Percentiles rank a stretch among this genome's conserved stretches.
Conservation (phyloP, 2,329 filamentous ascomycete species). For the Fusarium guadeloupense region DNA sequence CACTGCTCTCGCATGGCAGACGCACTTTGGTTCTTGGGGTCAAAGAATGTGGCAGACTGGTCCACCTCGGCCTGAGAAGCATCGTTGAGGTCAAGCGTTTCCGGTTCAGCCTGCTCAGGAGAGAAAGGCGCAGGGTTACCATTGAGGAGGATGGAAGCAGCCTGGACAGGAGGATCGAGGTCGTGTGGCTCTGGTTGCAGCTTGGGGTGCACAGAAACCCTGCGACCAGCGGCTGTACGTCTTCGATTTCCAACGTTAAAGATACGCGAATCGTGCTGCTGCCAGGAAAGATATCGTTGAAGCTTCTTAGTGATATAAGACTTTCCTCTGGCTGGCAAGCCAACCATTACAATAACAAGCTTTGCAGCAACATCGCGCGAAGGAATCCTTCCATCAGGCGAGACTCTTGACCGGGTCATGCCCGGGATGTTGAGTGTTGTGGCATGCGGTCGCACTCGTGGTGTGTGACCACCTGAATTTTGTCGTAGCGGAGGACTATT, state of each 20-base stretch:
- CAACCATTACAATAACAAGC: slow-evolving; percentile 98
- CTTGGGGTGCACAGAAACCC: slow-evolving; percentile 48
- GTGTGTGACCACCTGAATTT: slow-evolving; percentile 80
- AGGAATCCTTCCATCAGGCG: slow-evolving; percentile 93
- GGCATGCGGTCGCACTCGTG: slow-evolving; percentile 80
- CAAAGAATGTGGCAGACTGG: slow-evolving; percentile 93
- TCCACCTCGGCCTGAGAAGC: slow-evolving; percentile 67
- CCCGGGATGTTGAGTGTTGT: slow-evolving; percentile 97
- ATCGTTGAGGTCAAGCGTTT: slow-evolving; percentile 50
- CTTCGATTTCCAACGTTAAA: slow-evolving; percentile 97
- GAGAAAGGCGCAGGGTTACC: slow-evolving; percentile 54
- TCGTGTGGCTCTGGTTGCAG: slow-evolving; percentile 48
- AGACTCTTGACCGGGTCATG: slow-evolving; percentile 93
- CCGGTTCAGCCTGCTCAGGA: slow-evolving; percentile 50
- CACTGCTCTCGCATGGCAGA: slow-evolving; percentile 88
- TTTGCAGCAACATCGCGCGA: slow-evolving; percentile 95
- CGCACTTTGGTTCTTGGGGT: slow-evolving; percentile 85
- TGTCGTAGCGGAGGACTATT: slow-evolving; percentile 73
- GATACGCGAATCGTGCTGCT: slow-evolving; percentile 93
- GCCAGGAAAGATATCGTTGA: slow-evolving; percentile 93
- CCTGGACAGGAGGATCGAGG: slow-evolving; percentile 59
- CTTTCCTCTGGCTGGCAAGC: slow-evolving; percentile 92
- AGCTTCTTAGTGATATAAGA: slow-evolving; percentile 99
- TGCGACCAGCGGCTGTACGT: slow-evolving; percentile 76
- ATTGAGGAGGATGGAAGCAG: slow-evolving; percentile 67